A percentile compares a stretch with the other conserved stretches of the same genome.
phyloP scores from a whole-genome alignment of 2,329 filamentous ascomycete species.

The Neofusicoccum kwambonambiense region DNA sequence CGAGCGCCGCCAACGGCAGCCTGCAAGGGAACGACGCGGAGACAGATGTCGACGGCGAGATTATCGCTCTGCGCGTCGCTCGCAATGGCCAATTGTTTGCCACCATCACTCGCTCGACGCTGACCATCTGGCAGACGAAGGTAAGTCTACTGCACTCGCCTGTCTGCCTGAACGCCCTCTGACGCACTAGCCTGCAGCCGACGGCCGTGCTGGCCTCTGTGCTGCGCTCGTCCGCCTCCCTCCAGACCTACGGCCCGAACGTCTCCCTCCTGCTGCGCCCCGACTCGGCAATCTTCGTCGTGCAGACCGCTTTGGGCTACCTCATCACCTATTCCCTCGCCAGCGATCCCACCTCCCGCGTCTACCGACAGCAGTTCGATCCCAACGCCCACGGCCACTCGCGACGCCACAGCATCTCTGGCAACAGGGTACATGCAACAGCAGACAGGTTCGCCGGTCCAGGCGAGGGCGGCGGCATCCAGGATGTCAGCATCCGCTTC shows the following conservation, averaged over 20 bases:
- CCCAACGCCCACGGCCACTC: conserved; percentile 46
- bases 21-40: conserved; percentile 24
- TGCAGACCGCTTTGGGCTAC: conserved; percentile 82
- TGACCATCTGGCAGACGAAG: conserved; percentile 97
- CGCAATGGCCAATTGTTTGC: conserved; percentile 81
- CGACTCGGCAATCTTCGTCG: conserved; percentile 87
- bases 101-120: conserved; percentile 77
- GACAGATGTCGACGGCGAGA: conserved; percentile 55
- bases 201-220: conserved; percentile 85
- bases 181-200: conserved; percentile 56
- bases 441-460: conserved; percentile 56
- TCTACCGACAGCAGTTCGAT: conserved; percentile 80
- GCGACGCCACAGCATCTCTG: conserved; percentile 49
- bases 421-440: conserved; percentile 38
- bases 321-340: conserved; percentile 93
- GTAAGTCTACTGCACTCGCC: conserved; percentile 48
- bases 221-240: conserved; percentile 74
- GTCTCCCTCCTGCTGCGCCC: conserved; percentile 81
- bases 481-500: conserved; percentile 87
- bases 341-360: conserved; percentile 74
- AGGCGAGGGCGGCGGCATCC: conserved; percentile 78
- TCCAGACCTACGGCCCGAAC: conserved; percentile 82
- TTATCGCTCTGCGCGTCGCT: conserved; percentile 74
- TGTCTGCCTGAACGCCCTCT: conserved; percentile 18
- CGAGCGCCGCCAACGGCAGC: conserved; percentile 16